Percentiles rank a stretch among this genome's conserved stretches.
Conservation (phyloP, 345 rosid species). For the Pistacia vera region DNA sequence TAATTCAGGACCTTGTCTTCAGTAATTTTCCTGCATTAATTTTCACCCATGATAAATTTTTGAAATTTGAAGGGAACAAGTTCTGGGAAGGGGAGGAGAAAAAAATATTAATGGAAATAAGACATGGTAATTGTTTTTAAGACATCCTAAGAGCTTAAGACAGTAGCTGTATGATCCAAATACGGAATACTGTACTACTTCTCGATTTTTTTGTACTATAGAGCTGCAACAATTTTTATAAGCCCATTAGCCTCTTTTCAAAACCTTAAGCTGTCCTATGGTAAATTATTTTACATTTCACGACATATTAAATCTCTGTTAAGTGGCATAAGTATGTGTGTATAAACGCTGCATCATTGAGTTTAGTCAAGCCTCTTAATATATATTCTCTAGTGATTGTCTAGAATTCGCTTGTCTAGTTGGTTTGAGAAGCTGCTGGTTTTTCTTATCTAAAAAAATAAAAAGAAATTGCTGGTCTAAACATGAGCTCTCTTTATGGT, state of each 20-base stretch:
- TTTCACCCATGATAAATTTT: neutral
- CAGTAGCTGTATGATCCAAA: neutral
- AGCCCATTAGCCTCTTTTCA: neutral
- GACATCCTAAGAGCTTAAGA: neutral
- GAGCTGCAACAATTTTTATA: neutral
- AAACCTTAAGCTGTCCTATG: neutral
- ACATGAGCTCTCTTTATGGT: neutral
- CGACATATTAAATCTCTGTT: neutral
- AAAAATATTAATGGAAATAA: neutral
- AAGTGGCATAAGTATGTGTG: neutral
- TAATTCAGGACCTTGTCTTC: neutral
- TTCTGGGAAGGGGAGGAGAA: neutral
- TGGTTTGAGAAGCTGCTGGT: constrained; percentile 8
- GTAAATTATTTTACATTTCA: neutral
- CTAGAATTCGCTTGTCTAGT: neutral
- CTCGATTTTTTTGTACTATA: neutral
- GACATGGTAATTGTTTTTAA: neutral
- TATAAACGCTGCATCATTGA: neutral
- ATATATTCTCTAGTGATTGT: neutral
- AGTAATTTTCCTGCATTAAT: constrained; percentile 1
- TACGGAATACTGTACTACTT: neutral
- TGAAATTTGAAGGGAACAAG: neutral
- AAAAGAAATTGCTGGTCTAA: too few species aligned
- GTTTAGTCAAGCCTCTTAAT: neutral
- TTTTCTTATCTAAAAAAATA: neutral